Evolutionary conservation across 1,284 basidiomycete species (phyloP), one percentile per base, ranked within the genome.

Genomic region (Puccinia hordei): DNA sequence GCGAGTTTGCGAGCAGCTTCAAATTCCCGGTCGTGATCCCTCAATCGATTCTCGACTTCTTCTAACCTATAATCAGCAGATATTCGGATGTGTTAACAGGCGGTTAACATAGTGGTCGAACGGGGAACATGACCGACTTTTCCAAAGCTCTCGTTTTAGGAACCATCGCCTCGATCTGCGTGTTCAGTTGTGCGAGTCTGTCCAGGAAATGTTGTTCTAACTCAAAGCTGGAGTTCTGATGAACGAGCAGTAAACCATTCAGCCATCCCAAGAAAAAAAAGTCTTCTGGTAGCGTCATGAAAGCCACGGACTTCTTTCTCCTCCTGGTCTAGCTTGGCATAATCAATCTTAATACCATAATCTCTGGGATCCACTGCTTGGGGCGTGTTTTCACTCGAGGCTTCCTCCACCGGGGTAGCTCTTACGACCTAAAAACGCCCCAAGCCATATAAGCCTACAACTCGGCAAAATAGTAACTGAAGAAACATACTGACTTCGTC

Each of bases 81-180:
- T 19, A n/a, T n/a, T n/a, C 33, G 27, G 2, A 71, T 53, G 15
- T 24, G 38, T 66, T 46, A 66, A 12, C 8, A 66, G n/a, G 38
- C 63, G 63, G 17, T 22, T 0, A 69, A 2, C 33, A 41, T 24
- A 24, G 44, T 24, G 19, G 24, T 38, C 24, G 19, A 53, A n/a
- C 5, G 51, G 1, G 27, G 0, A 49, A 12, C 5, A 74, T 15
- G 82, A 61, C 89, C 55, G 73, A 92, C 90, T 91, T 89, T 82
- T 98, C 94, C 82, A 95, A 92, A 0, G 95, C 95, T 86, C 98
- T 98, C 90, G 98, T 90, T 86, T 98, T 98, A 19, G 97, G 96
- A 3, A 93, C 92, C 91, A 98, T 93, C 75, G 90, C 90, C 84
- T 98, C 95, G 77, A 99, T 94, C 82, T 99, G 95, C 6, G 88